phyloP scores from a whole-genome alignment of 768 basidiomycete genomes.

The Pilatotrama ljubarskyi region DNA sequence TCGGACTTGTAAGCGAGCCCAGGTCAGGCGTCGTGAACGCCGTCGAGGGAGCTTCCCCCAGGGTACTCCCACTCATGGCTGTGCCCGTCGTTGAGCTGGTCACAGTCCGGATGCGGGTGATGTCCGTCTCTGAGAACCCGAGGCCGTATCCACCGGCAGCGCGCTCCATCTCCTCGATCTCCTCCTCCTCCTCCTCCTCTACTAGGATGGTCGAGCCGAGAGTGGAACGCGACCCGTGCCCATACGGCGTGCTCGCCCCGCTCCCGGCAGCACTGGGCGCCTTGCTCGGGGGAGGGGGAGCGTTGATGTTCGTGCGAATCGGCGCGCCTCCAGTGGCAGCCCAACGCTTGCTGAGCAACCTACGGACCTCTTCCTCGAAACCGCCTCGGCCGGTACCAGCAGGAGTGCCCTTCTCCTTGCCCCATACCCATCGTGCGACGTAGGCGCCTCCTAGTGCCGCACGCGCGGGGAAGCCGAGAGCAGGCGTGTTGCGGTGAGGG shows the following conservation, averaged over 20 bases:
- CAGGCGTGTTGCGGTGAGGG: conserved; percentile 74
- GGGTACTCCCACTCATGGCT: conserved; percentile 34
- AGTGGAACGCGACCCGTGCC: conserved; percentile 47
- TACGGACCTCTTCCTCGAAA: conserved; percentile 79
- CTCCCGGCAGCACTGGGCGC: conserved; percentile 57
- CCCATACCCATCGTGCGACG: conserved; percentile 85
- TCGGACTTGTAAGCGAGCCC: conserved; percentile 32
- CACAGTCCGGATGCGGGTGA: conserved; percentile 53
- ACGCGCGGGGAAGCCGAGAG: conserved; percentile 64
- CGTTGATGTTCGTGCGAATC: conserved; percentile 61
- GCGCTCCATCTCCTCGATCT: conserved; percentile 58
- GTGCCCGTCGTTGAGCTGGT: conserved; percentile 48
- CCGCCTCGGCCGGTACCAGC: conserved; percentile 49
- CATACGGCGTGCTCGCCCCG: conserved; percentile 69
- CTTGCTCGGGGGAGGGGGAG: conserved; percentile 24
- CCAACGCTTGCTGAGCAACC: conserved; percentile 76
- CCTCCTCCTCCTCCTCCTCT: conserved; percentile 83
- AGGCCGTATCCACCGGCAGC: conserved; percentile 37
- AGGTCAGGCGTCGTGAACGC: conserved; percentile 66
- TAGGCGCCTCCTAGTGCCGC: conserved; percentile 76
- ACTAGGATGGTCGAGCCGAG: conserved; percentile 55
- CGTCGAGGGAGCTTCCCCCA: conserved; percentile 48
- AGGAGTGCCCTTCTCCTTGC: conserved; percentile 50
- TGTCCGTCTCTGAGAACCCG: conserved; percentile 44
- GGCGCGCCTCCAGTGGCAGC: conserved; percentile 59